Evolutionary conservation across 2,329 filamentous ascomycete species (phyloP), one percentile per base, ranked within the genome.

Genomic region (Aspergillus versicolor): DNA sequence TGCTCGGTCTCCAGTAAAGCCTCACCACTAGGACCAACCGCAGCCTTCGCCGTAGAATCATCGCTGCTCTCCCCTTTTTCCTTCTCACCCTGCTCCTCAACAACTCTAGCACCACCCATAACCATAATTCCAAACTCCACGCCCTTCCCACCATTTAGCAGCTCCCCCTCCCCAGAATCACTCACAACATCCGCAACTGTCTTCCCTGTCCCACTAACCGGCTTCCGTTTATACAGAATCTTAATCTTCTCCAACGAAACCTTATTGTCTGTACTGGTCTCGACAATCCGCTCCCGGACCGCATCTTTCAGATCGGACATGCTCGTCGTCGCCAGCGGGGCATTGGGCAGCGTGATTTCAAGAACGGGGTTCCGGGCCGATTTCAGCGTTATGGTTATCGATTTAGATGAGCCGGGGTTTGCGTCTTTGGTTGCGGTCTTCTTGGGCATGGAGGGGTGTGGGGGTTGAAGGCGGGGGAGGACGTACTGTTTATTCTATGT

Each of bases 61-160:
- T 37, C 30, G 61, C 58, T 61, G 15, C 63, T 51, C 68, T 76
- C 54, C 67, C 65, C 38, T 32, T 54, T 54, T 13, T 69, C 65
- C 38, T 57, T 76, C 76, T 32, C 17, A 27, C 17, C 40, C 61
- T 67, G 55, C 54, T 15, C 69, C 66, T 76, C 77, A 32, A 77
- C 65, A n/a, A 75, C 72, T 22, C 77, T 76, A 21, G 81, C 84
- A 13, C 91, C 92, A 3, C 89, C 90, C 70, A 96, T 85, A 19
- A 97, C 82, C 92, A 97, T 97, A 54, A 97, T 83, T 1, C 86
- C 86, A 61, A 97, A 87, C 72, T 96, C 92, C 0, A 93, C 79
- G 21, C 75, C 73, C 54, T 72, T 75, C 11, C 77, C 79, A 1
- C 74, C 64, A 65, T 56, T 58, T 42, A 73, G 59, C 54, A 69